A percentile compares a stretch with the other conserved stretches of the same genome.
phyloP scores from a whole-genome alignment of 805 yeast genomes.

The Monosporozyma solicola region DNA sequence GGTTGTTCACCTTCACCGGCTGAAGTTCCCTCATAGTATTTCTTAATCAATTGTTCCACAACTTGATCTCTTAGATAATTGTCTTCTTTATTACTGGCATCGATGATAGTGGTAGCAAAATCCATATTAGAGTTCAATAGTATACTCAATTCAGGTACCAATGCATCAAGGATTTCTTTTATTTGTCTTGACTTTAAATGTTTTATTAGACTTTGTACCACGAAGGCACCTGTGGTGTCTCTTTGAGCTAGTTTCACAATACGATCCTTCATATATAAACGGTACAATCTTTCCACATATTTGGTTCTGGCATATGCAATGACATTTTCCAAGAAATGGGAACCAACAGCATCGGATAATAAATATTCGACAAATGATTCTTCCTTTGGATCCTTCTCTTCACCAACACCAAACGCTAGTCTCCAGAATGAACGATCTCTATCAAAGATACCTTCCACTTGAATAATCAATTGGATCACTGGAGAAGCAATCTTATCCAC shows the following conservation, averaged over 20 bases:
- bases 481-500: constrained; percentile 82
- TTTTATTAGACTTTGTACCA: constrained; percentile 60
- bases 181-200: constrained; percentile 57
- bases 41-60: constrained; percentile 39
- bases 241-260: constrained; percentile 66
- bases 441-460: constrained; percentile 73
- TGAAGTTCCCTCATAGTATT: constrained; percentile 28
- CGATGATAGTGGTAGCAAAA: constrained; percentile 55
- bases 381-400: constrained; percentile 51
- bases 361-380: constrained; percentile 78
- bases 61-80: constrained; percentile 54
- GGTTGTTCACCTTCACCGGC: constrained; percentile 21
- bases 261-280: constrained; percentile 63
- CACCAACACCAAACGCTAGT: constrained; percentile 45
- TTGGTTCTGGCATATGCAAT: constrained; percentile 57
- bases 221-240: constrained; percentile 76
- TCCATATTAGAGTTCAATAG: constrained; percentile 62
- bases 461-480: constrained; percentile 67
- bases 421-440: constrained; percentile 66
- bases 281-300: constrained; percentile 62
- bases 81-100: constrained; percentile 50
- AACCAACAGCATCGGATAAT: constrained; percentile 82
- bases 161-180: constrained; percentile 48
- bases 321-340: constrained; percentile 76
- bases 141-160: constrained; percentile 57